Evolutionary conservation across 2,329 filamentous ascomycete genomes (phyloP), one percentile per base, ranked within the genome.

Genomic region (Xylariaceae sp.): DNA sequence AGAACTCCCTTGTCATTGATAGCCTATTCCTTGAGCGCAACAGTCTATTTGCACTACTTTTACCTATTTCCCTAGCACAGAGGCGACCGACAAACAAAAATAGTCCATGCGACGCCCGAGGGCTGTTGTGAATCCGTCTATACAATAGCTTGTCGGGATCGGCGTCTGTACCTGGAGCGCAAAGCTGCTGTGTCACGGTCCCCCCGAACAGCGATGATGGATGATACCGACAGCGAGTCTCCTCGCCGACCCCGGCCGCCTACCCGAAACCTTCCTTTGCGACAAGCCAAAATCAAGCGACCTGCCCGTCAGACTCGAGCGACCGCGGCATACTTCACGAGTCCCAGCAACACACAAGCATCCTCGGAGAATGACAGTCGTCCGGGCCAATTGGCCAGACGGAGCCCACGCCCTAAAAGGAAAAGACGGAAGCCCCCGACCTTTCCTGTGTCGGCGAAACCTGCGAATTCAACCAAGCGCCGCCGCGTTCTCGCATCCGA

Each of bases 221-320:
- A 64, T 35, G 57, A 59, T 47, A 60, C 44, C 30, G 59, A 54
- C 30, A 58, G 53, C 35, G 56, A 45, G 9, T 40, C 56, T 12
- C 60, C 59, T 12, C 53, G 29, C 27, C 60, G 53, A 29, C 53
- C 58, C 44, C 58, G 60, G 55, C 54, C 60, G 54, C 54, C 60
- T 44, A 57, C 62, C n/a, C 67, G 67, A 43, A 59, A 56, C 40
- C 54, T 64, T 47, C 67, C 65, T 29, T 55, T 55, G 8, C 67
- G 67, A 40, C 64, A 56, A 26, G 67, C 67, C 4, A 70, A 69
- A 53, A 59, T 61, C 47, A 69, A 67, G 55, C 46, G 34, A 43
- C 65, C 67, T 1, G 54, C 37, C 26, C 62, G 66, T 19, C 49
- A 54, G 41, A 68, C 67, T 11, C 54, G 66, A 39, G 64, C 66